Evolutionary conservation across 2,329 filamentous ascomycete species (phyloP).

Genomic region (Phaeosphaeriaceae sp.): DNA sequence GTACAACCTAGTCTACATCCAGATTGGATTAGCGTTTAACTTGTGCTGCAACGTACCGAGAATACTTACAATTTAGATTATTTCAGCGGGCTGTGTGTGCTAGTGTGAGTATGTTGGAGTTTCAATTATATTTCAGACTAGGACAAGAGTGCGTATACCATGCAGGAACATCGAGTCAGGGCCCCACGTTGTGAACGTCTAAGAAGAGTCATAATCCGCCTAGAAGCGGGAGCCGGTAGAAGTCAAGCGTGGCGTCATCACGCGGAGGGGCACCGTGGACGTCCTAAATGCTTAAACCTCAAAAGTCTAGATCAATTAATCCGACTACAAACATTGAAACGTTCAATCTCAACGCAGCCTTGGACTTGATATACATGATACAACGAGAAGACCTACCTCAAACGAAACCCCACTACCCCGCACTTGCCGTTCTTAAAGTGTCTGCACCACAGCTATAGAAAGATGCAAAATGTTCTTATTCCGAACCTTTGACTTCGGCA

Average conservation of each 20-base stretch:
- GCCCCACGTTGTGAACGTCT: neutral
- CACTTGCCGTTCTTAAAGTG: neutral
- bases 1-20: too few species aligned
- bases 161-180: neutral
- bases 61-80: too few species aligned
- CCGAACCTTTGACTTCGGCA: neutral
- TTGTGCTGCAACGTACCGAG: too few species aligned
- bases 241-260: neutral
- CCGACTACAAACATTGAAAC: neutral
- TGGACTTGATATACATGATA: neutral
- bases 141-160: too few species aligned
- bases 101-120: too few species aligned
- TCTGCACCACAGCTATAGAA: neutral
- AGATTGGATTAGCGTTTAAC: too few species aligned
- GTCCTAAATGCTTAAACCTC: neutral
- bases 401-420: neutral
- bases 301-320: neutral
- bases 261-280: neutral
- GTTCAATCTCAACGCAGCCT: too few species aligned
- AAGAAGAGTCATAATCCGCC: neutral
- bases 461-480: neutral
- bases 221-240: neutral
- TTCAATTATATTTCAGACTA: too few species aligned
- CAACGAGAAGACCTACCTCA: neutral
- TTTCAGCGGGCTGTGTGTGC: too few species aligned